Conservation (phyloP, 148 eudicot species). For the Rhododendron ovatum region DNA sequence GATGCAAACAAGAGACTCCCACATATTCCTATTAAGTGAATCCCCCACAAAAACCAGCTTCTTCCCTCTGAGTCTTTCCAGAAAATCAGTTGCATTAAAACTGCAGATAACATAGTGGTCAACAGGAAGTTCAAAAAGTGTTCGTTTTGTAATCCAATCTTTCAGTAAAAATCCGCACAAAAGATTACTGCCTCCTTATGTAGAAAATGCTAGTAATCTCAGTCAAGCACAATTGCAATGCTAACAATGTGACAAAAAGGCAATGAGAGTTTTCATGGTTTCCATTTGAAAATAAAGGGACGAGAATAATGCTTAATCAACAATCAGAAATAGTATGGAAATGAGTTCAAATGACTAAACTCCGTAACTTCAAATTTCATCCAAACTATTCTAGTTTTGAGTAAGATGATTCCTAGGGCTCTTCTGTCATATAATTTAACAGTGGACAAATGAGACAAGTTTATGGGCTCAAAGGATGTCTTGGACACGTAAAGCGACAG, state of each 20-base stretch:
- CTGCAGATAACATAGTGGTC: constrained; percentile 25
- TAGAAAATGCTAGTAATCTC: neutral
- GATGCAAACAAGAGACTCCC: constrained; percentile 94
- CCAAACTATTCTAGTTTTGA: neutral
- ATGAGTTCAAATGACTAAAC: neutral
- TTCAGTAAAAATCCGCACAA: neutral
- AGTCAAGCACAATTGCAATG: neutral
- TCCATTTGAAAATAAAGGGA: neutral
- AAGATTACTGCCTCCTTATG: neutral
- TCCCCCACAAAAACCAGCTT: constrained; percentile 83
- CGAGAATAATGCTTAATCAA: neutral
- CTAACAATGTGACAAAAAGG: neutral
- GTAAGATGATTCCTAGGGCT: neutral
- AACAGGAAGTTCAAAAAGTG: neutral
- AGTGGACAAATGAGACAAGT: neutral
- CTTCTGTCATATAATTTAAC: neutral
- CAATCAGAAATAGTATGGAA: neutral
- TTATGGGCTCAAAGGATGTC: neutral
- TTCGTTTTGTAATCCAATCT: neutral
- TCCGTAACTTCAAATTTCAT: neutral
- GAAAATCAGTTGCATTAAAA: constrained; percentile 65
- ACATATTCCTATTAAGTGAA: constrained; percentile 89
- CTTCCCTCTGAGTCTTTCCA: constrained; percentile 71
- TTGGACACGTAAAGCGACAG: neutral
- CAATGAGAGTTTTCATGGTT: neutral